Base-by-base conservation (phyloP, 2,329 filamentous ascomycete species). In the Beauveria caledonica region DNA sequence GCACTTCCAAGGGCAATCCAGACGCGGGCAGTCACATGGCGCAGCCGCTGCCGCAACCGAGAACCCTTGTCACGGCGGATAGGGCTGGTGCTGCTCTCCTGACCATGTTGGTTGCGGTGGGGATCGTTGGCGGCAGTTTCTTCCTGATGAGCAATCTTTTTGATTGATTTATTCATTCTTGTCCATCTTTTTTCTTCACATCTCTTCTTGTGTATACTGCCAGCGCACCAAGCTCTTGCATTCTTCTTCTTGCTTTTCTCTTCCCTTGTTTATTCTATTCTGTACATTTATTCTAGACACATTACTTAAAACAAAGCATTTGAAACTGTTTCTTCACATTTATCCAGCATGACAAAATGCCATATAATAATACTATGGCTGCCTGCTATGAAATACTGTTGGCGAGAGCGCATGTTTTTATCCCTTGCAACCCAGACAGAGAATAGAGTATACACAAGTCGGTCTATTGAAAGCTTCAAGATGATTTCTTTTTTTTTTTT, bases 41-140 rank as follows among this genome's bases (percentile, higher is more conserved):
- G 62, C 64, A 55, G 63, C 75, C 45, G 60, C 67, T 49, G 63
- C 63, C 21, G 67, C 62, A 49, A 62, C 67, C 40, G 25, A 64
- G 60, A 23, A 61, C 64, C 69, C 79, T 85, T 61, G 79, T 78
- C 2, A 73, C 69, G 2, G 74, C 70, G 13, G 82, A 85, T 61
- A 75, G 73, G 65, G 81, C 80, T 0, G 83, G 79, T 0, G 83
- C 83, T 0, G 82, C 80, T 11, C 79, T 86, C 62, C 46, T 82
- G 62, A 86, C 83, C 21, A 73, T 78, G 7, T 70, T 80, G 0
- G 66, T 84, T 17, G 67, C 77, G 29, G 70, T 78, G 9, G 77
- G 79, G 58, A 69, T 83, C 25, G 50, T 84, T 2, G 79, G 75
- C 10, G 79, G 80, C 11, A 75, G 76, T 27, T 69, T 77, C 19